Conservation (phyloP, 2,329 filamentous ascomycete species). For the Apiospora aurea region DNA sequence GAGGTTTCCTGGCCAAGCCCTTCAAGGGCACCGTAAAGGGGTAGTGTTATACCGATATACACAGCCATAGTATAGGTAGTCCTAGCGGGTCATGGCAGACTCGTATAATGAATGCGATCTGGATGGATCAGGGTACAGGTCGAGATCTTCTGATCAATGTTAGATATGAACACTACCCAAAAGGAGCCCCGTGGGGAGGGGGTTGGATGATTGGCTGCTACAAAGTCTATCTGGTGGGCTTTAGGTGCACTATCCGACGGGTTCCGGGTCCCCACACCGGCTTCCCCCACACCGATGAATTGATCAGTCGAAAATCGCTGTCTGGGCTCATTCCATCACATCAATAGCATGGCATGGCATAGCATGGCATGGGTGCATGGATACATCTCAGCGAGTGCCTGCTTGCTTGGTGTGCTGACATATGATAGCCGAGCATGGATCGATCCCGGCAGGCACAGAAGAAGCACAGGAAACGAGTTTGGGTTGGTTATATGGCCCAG, state of each 20-base stretch:
- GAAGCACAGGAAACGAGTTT: neutral
- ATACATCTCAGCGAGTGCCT: neutral
- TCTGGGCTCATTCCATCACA: neutral
- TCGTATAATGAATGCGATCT: slow-evolving; percentile 19
- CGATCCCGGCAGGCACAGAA: slow-evolving; percentile 1
- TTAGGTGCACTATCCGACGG: slow-evolving; percentile 20
- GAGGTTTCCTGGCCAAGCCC: neutral
- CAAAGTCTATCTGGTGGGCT: slow-evolving; percentile 8
- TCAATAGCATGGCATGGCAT: neutral
- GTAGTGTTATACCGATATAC: neutral
- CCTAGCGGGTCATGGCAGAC: neutral
- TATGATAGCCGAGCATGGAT: neutral
- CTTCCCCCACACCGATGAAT: neutral
- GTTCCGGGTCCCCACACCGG: slow-evolving; percentile 11
- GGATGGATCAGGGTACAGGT: neutral
- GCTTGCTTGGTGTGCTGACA: neutral
- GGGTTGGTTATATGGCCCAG: neutral
- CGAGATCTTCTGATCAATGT: slow-evolving; percentile 1
- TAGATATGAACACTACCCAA: neutral
- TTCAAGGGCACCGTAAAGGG: neutral
- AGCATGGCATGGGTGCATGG: neutral
- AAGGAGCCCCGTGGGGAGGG: neutral
- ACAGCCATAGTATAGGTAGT: neutral
- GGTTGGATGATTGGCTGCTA: slow-evolving; percentile 1
- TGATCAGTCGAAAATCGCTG: neutral